A percentile compares a stretch with the other conserved stretches of the same genome.
Conservation (phyloP, 306 rosid genomes). For the Herpetospermum pedunculosum region DNA sequence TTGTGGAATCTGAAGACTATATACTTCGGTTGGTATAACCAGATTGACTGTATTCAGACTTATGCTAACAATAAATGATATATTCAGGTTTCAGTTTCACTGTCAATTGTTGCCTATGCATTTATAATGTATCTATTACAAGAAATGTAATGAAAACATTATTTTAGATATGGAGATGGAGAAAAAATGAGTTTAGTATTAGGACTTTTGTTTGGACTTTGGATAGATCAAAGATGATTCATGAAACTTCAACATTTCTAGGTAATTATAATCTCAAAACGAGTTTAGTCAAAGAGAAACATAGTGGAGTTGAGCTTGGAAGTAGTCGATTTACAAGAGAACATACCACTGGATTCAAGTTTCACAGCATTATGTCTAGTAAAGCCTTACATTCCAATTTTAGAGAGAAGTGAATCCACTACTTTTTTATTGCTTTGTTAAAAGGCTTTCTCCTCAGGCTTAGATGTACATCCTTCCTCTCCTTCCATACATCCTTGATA, state of each 20-base stretch:
- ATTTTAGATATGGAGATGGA: neutral
- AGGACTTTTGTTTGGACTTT: no score
- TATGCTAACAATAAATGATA: neutral
- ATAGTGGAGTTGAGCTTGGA: neutral
- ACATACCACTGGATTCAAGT: neutral
- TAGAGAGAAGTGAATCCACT: neutral
- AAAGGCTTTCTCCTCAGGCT: neutral
- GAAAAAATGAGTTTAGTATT: neutral
- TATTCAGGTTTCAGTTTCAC: conserved; percentile 4
- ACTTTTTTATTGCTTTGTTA: neutral
- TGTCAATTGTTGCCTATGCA: neutral
- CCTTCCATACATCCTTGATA: neutral
- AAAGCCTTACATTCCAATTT: neutral
- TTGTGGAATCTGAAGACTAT: conserved; percentile 83
- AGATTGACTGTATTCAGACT: conserved; percentile 13
- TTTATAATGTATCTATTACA: neutral
- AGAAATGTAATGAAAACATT: neutral
- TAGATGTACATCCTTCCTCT: neutral
- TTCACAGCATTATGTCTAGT: neutral
- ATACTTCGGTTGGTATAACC: conserved; percentile 66
- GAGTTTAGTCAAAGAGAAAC: neutral
- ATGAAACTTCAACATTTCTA: no score
- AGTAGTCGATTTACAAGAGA: neutral
- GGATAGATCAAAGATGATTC: neutral
- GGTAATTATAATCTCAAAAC: neutral